phyloP scores from a whole-genome alignment of 139 green algal species.

The Picochlorum costavermella region DNA sequence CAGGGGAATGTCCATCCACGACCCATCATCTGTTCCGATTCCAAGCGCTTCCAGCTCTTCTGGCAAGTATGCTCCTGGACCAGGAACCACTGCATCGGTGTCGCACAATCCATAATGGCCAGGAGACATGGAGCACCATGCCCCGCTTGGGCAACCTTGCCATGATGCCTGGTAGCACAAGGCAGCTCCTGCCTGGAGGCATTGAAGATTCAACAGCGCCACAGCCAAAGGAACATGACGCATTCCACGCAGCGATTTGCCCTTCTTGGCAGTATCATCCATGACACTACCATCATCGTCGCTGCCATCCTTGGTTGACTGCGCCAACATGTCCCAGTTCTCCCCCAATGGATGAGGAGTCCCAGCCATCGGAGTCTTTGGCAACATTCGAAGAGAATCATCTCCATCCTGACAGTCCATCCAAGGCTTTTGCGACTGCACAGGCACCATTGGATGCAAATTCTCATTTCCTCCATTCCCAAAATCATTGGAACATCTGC shows the following conservation, averaged over 20 bases:
- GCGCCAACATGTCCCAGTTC: too few relatives aligned
- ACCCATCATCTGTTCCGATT: constrained; percentile 1
- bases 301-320: too few relatives aligned
- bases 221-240: constrained; percentile 6
- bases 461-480: too few relatives aligned
- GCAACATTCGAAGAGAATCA: too few relatives aligned
- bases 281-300: too few relatives aligned
- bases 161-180: constrained; percentile 6
- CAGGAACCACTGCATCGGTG: constrained; percentile 10
- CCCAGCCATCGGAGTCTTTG: too few relatives aligned
- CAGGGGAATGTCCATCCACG: not conserved
- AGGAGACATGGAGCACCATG: constrained; percentile 15
- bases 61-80: constrained; percentile 19
- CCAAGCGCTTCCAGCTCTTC: constrained; percentile 22
- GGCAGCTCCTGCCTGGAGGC: constrained; percentile 6
- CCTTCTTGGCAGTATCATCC: too few relatives aligned
- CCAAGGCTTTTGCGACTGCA: too few relatives aligned
- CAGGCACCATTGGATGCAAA: too few relatives aligned
- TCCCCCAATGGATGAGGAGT: too few relatives aligned
- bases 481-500: too few relatives aligned
- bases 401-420: too few relatives aligned
- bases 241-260: not conserved
- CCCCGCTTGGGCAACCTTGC: constrained; percentile 13
- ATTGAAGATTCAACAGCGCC: constrained; percentile 17
- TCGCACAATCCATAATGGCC: constrained; percentile 11